Percentiles rank a stretch among this genome's conserved stretches.
Evolutionary conservation across 2,329 filamentous ascomycete species (phyloP).

Genomic region (Sphaerulina musiva): DNA sequence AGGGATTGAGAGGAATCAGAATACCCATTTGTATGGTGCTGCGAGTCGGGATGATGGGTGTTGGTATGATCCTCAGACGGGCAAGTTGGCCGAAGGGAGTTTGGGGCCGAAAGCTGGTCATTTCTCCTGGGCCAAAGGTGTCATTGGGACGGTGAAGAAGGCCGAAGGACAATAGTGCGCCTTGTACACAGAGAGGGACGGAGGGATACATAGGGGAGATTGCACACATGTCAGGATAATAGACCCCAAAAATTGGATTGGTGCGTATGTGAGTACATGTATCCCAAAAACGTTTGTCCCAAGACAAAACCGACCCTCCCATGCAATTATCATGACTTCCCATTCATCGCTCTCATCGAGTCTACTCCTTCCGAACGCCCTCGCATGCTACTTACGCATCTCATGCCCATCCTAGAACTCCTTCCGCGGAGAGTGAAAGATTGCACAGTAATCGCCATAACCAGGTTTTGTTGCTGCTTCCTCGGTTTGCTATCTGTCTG

Average conservation of each 20-base stretch:
- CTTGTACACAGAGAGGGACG: background rate
- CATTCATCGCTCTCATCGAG: too few relatives aligned
- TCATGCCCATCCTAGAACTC: too few relatives aligned
- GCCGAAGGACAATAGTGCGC: slow-evolving; percentile 12
- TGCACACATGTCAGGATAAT: background rate
- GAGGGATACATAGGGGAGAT: background rate
- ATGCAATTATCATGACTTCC: too few relatives aligned
- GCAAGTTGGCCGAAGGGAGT: slow-evolving; percentile 37
- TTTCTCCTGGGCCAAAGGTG: slow-evolving; percentile 19
- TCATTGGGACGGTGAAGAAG: slow-evolving; percentile 20
- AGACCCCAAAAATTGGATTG: too few relatives aligned
- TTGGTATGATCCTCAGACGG: slow-evolving; percentile 49
- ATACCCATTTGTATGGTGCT: slow-evolving; percentile 55
- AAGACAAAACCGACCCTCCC: too few relatives aligned
- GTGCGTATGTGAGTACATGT: too few relatives aligned
- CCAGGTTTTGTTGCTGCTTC: too few relatives aligned
- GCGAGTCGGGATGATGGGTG: slow-evolving; percentile 51
- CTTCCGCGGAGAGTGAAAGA: too few relatives aligned
- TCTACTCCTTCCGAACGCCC: too few relatives aligned
- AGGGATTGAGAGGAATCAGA: slow-evolving; percentile 51
- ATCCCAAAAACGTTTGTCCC: too few relatives aligned
- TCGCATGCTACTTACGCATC: too few relatives aligned
- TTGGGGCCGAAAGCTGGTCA: slow-evolving; percentile 38
- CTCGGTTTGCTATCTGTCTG: background rate
- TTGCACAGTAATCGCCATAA: too few relatives aligned